Evolutionary conservation across 139 green algal genomes (phyloP), one percentile per base, ranked within the genome.

Genomic region (Dunaliella sp.): DNA sequence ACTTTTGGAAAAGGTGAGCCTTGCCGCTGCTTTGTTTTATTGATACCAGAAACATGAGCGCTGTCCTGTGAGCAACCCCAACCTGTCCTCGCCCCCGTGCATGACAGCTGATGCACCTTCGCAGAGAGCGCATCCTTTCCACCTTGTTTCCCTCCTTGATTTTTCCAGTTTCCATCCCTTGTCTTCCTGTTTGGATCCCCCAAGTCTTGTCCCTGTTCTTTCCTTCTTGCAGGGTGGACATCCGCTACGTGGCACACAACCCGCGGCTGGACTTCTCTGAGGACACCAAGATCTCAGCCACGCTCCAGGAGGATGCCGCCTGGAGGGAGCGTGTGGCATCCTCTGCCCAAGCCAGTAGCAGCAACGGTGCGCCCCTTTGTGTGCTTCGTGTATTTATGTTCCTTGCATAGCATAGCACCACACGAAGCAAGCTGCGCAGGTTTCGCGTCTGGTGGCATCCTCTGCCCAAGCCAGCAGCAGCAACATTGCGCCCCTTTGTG

Each of bases 201-300:
- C n/a, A n/a, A n/a, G n/a, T n/a, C n/a, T n/a, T n/a, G n/a, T n/a
- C n/a, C n/a, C n/a, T n/a, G n/a, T n/a, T n/a, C n/a, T n/a, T n/a
- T n/a, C n/a, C n/a, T n/a, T n/a, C n/a, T n/a, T 72, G 31, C 85
- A 84, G 85, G 0, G 83, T 89, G 73, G 88, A 91, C 37, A 48
- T 84, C 1, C 78, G 74, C 33, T 91, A 83, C 80, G 30, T 89
- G 35, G 83, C 83, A 33, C 36, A 58, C 65, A 87, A 86, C 73
- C 38, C 78, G 1, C 77, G 84, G 58, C 84, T 90, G 38, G 87
- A 87, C 25, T 90, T 88, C 65, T 48, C 31, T 3, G 77, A 90
- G 22, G 91, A 95, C 77, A 97, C 93, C 1, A 90, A 93, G 83
- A 87, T 98, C 48, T 58, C 38, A 1, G 92, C 86, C 3, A 90